Evolutionary conservation across 1,284 basidiomycete genomes (phyloP).

Genomic region (Macrocystidia cucumis): DNA sequence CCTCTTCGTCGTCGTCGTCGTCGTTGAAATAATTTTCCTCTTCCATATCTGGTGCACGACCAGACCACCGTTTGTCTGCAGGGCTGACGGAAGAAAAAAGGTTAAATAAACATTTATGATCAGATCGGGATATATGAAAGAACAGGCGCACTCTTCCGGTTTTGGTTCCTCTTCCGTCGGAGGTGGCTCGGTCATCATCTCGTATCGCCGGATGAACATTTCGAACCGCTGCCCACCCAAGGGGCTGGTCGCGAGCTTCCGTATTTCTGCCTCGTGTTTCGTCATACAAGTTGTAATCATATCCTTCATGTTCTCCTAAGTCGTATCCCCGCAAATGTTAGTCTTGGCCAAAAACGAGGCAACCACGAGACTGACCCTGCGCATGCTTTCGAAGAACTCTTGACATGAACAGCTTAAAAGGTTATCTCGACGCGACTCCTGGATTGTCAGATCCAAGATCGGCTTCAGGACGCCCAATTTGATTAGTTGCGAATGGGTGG

Average conservation of each 20-base stretch:
- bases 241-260: slow-evolving; percentile 52
- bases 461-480: slow-evolving; percentile 83
- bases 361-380: slow-evolving; percentile 49
- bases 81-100: slow-evolving; percentile 15
- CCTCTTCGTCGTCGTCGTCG: slow-evolving; percentile 42
- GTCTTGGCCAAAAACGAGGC: slow-evolving; percentile 3
- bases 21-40: slow-evolving; percentile 93
- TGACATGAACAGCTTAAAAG: slow-evolving; percentile 91
- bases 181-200: slow-evolving; percentile 88
- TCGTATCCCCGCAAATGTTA: background rate
- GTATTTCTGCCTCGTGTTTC: slow-evolving; percentile 61
- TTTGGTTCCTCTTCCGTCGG: slow-evolving; percentile 38
- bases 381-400: slow-evolving; percentile 90
- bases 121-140: slow-evolving; percentile 2
- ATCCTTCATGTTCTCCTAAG: slow-evolving; percentile 84
- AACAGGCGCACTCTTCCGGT: slow-evolving; percentile 38
- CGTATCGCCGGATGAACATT: slow-evolving; percentile 73
- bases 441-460: slow-evolving; percentile 75
- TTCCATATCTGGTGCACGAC: slow-evolving; percentile 52
- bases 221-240: slow-evolving; percentile 66
- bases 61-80: slow-evolving; percentile 33
- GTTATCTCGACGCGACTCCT: slow-evolving; percentile 85
- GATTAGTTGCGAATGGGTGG: slow-evolving; percentile 78
- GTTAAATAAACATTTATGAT: slow-evolving; percentile 1
- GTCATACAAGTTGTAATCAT: slow-evolving; percentile 84